A percentile compares a stretch with the other conserved stretches of the same genome.
Evolutionary conservation across 768 basidiomycete genomes (phyloP).

Genomic region (Boletus rubropictus): DNA sequence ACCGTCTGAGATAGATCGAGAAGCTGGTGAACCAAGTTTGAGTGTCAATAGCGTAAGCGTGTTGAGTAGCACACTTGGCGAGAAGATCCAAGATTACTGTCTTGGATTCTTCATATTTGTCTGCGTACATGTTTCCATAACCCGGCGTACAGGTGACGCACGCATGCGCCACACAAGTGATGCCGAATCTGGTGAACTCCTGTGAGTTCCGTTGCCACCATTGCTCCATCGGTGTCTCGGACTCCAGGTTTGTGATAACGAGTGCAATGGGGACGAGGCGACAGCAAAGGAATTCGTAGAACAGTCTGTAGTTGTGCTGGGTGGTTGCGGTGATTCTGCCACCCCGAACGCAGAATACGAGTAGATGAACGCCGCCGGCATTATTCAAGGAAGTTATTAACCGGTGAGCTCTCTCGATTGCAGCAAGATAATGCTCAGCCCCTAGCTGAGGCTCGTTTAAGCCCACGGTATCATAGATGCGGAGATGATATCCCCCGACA

Average conservation of each 20-base stretch:
- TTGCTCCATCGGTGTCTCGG: conserved; percentile 27
- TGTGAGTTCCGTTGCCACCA: conserved; percentile 32
- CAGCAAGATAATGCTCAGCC: conserved; percentile 20
- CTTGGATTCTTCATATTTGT: conserved; percentile 35
- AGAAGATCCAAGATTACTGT: conserved; percentile 23
- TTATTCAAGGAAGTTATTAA: conserved; percentile 28
- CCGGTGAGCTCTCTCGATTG: conserved; percentile 26
- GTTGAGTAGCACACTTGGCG: conserved; percentile 15
- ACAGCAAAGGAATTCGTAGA: conserved; percentile 36
- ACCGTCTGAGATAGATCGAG: conserved; percentile 20
- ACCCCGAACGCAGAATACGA: conserved; percentile 35
- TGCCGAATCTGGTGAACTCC: conserved; percentile 19
- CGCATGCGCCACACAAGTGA: conserved; percentile 23
- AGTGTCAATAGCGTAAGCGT: conserved; percentile 18
- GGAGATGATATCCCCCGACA: conserved; percentile 14
- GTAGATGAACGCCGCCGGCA: conserved; percentile 33
- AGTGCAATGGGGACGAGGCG: conserved; percentile 35
- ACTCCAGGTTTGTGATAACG: conserved; percentile 37
- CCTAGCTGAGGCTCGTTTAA: conserved; percentile 25
- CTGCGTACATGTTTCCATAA: conserved; percentile 26
- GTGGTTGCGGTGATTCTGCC: conserved; percentile 33
- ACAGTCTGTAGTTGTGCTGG: conserved; percentile 34
- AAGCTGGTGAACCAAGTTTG: conserved; percentile 23
- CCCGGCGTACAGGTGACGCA: conserved; percentile 32
- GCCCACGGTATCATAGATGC: conserved; percentile 31